Base-by-base conservation (phyloP, 1,139 yeast species). In the Candida freyschussii region DNA sequence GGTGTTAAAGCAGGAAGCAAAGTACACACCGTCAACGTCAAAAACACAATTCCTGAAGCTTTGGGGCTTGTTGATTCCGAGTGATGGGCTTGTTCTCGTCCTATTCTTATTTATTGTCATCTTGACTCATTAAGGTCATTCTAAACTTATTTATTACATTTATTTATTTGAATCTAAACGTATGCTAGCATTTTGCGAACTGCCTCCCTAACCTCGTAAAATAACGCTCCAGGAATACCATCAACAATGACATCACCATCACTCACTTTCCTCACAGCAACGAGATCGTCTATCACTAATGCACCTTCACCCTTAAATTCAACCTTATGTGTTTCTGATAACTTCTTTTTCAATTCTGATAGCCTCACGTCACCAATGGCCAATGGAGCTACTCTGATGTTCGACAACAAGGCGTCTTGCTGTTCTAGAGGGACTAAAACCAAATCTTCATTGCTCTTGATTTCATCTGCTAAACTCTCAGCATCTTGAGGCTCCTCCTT, bases 301-400 rank as follows among this genome's bases (percentile, higher is more conserved):
- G 89, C 78, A 55, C 97, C 98, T 55, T 87, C 96, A 36, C 96
- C 93, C 53, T 83, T 78, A 55, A 91, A 86, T 51, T 89, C 96
- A 0, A 95, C 96, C 36, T 67, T 66, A 48, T 82, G 73, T 32
- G 63, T 60, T 13, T 67, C 30, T 7, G 42, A 64, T 18, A 70
- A 59, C 39, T 70, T 71, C 48, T 76, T 75, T 49, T 84, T 80
- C 37, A 91, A 65, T 47, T 87, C 95, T 0, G 95, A 85, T 22
- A 91, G 64, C 41, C 84, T 70, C 32, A 93, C 77, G 52, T 89
- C 96, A 30, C 99, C 99, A 42, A 91, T 85, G 18, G 93, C 82
- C 26, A 87, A 60, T 4, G 64, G 57, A 10, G 45, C 41, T 5
- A 47, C 45, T 29, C 51, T 42, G 13, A 48, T 40, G 24, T 45